Percentiles rank a stretch among this genome's conserved stretches.
Evolutionary conservation across 257 asterid genomes (phyloP).

Genomic region (Solanum okadae): DNA sequence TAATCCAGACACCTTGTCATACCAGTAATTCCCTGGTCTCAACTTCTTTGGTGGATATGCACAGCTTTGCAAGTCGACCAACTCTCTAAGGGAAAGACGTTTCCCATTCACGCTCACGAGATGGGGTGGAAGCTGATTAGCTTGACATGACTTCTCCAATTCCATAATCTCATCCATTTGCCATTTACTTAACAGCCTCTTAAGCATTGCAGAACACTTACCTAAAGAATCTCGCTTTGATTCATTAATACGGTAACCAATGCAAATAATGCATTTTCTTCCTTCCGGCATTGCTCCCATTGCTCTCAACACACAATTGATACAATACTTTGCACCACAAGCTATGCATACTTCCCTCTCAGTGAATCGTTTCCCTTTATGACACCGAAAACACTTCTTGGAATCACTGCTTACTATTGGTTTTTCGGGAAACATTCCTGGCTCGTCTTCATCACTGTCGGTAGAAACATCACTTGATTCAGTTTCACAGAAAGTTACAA

Average conservation of each 20-base stretch:
- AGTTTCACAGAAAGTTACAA: slow-evolving; percentile 37
- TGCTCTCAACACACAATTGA: slow-evolving; percentile 65
- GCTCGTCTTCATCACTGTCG: slow-evolving; percentile 23
- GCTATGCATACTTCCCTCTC: slow-evolving; percentile 73
- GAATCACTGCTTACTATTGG: slow-evolving; percentile 28
- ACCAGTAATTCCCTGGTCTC: slow-evolving; percentile 85
- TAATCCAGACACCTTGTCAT: slow-evolving; percentile 74
- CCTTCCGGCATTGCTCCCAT: slow-evolving; percentile 99
- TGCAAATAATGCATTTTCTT: slow-evolving; percentile 69
- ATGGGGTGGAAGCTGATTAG: slow-evolving; percentile 67
- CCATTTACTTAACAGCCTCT: slow-evolving; percentile 28
- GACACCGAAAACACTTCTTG: slow-evolving; percentile 62
- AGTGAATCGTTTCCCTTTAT: slow-evolving; percentile 36
- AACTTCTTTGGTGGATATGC: slow-evolving; percentile 76
- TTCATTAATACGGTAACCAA: slow-evolving; percentile 51
- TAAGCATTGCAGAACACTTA: slow-evolving; percentile 59
- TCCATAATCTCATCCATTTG: slow-evolving; percentile 45
- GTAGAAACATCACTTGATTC: slow-evolving; percentile 19
- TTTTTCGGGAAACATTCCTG: slow-evolving; percentile 12
- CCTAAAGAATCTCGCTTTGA: slow-evolving; percentile 56
- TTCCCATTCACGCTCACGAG: slow-evolving; percentile 49
- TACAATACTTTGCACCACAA: slow-evolving; percentile 74
- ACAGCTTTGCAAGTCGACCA: slow-evolving; percentile 53
- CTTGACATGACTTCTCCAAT: slow-evolving; percentile 45
- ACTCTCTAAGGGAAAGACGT: slow-evolving; percentile 44